Evolutionary conservation across 371 early-diverging fungal genomes (phyloP).

Genomic region (Mortierella polycephala): DNA sequence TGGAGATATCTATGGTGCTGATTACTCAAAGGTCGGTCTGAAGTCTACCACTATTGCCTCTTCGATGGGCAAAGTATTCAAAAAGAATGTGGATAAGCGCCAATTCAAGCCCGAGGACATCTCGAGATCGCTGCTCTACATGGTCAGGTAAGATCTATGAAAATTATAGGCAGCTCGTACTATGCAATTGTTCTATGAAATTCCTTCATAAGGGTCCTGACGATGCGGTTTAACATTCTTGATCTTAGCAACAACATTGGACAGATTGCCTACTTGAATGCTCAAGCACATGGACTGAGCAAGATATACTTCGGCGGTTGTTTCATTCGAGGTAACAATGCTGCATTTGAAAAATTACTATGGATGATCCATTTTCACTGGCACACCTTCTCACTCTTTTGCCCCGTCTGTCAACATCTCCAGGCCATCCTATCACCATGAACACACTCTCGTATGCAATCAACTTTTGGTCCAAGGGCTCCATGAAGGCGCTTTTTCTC

Average conservation of each 20-base stretch:
- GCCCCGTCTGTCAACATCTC: background rate
- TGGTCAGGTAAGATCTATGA: conserved; percentile 73
- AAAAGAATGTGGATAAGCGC: conserved; percentile 72
- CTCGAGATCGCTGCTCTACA: conserved; percentile 86
- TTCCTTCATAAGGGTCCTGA: background rate
- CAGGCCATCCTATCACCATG: conserved; percentile 96
- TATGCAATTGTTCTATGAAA: background rate
- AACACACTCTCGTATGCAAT: conserved; percentile 96
- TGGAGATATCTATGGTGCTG: conserved; percentile 96
- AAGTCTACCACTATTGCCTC: conserved; percentile 94
- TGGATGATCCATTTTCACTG: background rate
- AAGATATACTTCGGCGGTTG: conserved; percentile 97
- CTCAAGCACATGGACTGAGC: conserved; percentile 89
- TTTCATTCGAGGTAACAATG: conserved; percentile 85
- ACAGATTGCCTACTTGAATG: conserved; percentile 97
- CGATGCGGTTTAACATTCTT: background rate
- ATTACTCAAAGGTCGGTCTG: conserved; percentile 87
- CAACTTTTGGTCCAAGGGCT: conserved; percentile 96
- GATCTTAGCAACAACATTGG: conserved; percentile 92
- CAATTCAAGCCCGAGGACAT: conserved; percentile 84
- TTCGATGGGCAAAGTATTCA: conserved; percentile 96
- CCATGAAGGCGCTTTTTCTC: conserved; percentile 93
- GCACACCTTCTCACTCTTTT: background rate
- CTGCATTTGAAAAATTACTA: too few species aligned
- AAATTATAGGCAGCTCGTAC: background rate